Evolutionary conservation across 208 protist genomes (phyloP), one percentile per base, ranked within the genome.

Genomic region (Acanthamoeba culbertsoni): DNA sequence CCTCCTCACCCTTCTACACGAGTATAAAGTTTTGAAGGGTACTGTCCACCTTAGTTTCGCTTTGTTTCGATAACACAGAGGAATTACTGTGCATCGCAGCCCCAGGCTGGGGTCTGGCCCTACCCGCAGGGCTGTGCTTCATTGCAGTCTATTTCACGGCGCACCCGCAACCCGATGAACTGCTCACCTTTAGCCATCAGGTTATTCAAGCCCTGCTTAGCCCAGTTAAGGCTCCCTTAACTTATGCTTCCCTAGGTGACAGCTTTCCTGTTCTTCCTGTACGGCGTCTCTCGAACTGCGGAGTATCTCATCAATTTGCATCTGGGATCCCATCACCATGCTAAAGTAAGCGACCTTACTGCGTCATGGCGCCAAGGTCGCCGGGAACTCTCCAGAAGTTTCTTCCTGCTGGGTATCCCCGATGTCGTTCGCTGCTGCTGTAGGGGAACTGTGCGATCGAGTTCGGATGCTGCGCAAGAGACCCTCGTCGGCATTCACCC

Each of bases 1-100:
- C 31, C 48, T 89, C 5, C 48, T 89, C 53, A 89, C 82, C 31
- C 48, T 89, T 28, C 82, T 89, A 20, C 82, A 89, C 42, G 31
- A 68, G 48, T 89, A 89, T 51, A 89, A 89, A 65, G 82, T 89
- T 1, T 28, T 89, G 4, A 65, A 89, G 40, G 57, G 82, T 89
- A 65, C 31, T 40, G 23, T 37, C 33, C 33, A 8, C 14, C 5
- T 40, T 42, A 26, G n/a, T 8, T 42, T 3, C 59, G 31, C 31
- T 68, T 68, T 8, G 20, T 68, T 68, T 55, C 18, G 48, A 18
- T 55, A 18, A 23, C 12, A 55, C 12, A 23, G 48, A 55, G 48
- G 48, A 55, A 55, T 5, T 68, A 23, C 37, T 23, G 48, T 16
- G 23, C 2, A 18, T 14, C n/a, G 16, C 82, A 89, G 82, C 53